Base-by-base conservation (phyloP, 441 rosid species). In the Adansonia madagascariensis region DNA sequence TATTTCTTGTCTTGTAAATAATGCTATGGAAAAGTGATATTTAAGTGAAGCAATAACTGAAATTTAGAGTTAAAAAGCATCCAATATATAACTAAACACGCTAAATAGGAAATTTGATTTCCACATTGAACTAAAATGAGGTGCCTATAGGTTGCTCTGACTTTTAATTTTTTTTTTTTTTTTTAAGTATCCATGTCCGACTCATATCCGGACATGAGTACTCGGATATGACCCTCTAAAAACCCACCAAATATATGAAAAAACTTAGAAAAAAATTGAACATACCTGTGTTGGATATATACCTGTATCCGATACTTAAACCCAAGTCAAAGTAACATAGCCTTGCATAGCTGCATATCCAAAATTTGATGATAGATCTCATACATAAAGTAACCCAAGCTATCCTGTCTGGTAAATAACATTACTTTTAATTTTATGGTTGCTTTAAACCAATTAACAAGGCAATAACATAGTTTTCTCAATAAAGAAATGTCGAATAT, bases 1-100 rank as follows among this genome's bases (percentile, higher is more conserved):
- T 53, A 41, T 62, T 66, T n/a, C 62, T 24, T 31, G 52, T 74
- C 76, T 66, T 44, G 8, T 9, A 10, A 66, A 43, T n/a, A 44
- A 9, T 44, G 49, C 11, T 18, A 44, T 44, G 44, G 53, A 44
- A 66, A 66, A 64, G 8, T n/a, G 69, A 64, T 64, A 3, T 9
- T 50, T 70, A 50, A 50, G 15, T 70, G 57, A 70, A 70, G 73
- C 44, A 70, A 50, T 70, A 70, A 50, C 22, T 27, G 57, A 70
- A 50, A 24, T 27, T 49, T 49, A 14, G 9, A 52, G 60, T 31
- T 50, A 24, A 50, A 14, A 49, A 49, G 6, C 46, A 50, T 70
- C 60, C 74, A 15, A 27, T 50, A 8, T 49, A 52, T 24, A 18
- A 60, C 27, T 9, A 12, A 62, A 62, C 31, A 70, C 56, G 2